These are phyloP conservation scores for Cucumis melo DNA, from an alignment of 306 rosid species.

Conservation along the genomic window DNA sequence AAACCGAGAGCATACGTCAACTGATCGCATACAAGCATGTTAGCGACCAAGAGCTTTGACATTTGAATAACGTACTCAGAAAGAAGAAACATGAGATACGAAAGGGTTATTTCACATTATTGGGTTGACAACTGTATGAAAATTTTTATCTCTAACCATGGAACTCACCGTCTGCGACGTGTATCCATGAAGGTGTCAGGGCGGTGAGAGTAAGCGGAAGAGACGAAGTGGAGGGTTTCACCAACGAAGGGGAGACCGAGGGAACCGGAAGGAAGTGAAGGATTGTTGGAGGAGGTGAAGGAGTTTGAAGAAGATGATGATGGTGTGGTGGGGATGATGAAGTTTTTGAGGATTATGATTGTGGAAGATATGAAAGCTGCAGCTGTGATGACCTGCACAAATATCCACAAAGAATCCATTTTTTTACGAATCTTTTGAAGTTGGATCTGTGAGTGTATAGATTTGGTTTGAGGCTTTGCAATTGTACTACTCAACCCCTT, in stretches of 20 bases:
- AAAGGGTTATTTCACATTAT: too few relatives aligned
- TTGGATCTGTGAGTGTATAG: neutral
- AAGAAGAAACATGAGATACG: too few relatives aligned
- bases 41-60: too few relatives aligned
- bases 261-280: slow-evolving; percentile 52
- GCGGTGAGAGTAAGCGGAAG: slow-evolving; percentile 64
- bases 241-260: slow-evolving; percentile 70
- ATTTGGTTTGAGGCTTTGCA: neutral
- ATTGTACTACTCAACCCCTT: neutral
- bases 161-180: slow-evolving; percentile 10
- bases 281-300: neutral
- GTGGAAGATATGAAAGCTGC: slow-evolving; percentile 2
- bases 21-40: too few relatives aligned
- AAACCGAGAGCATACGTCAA: too few relatives aligned
- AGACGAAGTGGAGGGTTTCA: slow-evolving; percentile 68
- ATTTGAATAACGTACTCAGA: too few relatives aligned
- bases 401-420: neutral
- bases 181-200: slow-evolving; percentile 82
- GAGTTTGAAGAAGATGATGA: neutral
- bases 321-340: neutral
- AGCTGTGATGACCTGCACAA: neutral
- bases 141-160: neutral
- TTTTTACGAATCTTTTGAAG: neutral
- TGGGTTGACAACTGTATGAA: neutral
- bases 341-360: neutral